phyloP scores from a whole-genome alignment of 2,329 filamentous ascomycete genomes.

The Monilinia polystroma region DNA sequence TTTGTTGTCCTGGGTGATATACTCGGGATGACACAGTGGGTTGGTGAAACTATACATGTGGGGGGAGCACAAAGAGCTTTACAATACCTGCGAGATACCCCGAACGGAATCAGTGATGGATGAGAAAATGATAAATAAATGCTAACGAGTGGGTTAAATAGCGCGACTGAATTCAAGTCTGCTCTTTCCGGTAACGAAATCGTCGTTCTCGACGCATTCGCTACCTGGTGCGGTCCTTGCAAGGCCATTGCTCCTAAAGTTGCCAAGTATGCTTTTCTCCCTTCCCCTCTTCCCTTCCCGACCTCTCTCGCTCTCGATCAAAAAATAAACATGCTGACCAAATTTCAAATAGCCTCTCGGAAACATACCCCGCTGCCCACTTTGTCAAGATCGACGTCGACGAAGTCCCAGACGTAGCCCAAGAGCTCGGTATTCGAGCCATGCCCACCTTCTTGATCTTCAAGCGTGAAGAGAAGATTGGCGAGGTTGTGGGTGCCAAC shows the following conservation, averaged over 20 bases:
- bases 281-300: not conserved
- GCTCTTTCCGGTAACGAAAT: slow-evolving; percentile 56
- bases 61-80: not conserved
- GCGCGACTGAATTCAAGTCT: slow-evolving; percentile 58
- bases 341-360: slow-evolving; percentile 52
- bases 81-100: not conserved
- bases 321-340: slow-evolving; percentile 23
- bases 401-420: slow-evolving; percentile 69
- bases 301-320: slow-evolving; percentile 25
- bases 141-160: slow-evolving; percentile 41
- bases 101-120: not conserved
- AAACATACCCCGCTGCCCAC: slow-evolving; percentile 58
- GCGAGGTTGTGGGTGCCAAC: slow-evolving; percentile 78
- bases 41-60: not conserved
- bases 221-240: slow-evolving; percentile 93
- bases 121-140: not conserved
- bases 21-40: too few species aligned
- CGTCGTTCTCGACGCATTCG: slow-evolving; percentile 83
- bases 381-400: slow-evolving; percentile 95
- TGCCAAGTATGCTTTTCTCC: slow-evolving; percentile 52
- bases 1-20: not conserved
- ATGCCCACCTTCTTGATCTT: slow-evolving; percentile 93
- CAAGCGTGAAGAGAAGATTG: slow-evolving; percentile 72
- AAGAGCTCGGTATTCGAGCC: slow-evolving; percentile 77
- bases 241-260: slow-evolving; percentile 81